phyloP scores from a whole-genome alignment of 257 asterid genomes.

The Forsythia viridissima region DNA sequence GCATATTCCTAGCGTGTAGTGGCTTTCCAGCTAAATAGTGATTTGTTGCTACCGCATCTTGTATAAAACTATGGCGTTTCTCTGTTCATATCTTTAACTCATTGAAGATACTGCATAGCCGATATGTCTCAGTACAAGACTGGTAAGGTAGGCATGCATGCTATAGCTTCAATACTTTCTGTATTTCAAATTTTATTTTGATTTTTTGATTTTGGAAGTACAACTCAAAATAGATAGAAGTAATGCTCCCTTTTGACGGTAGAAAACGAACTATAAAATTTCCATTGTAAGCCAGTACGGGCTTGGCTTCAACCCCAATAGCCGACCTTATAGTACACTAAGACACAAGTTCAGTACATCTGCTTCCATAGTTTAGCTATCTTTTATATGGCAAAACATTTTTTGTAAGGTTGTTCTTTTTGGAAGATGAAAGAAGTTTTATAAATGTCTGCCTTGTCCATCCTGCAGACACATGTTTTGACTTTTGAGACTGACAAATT shows the following conservation, averaged over 20 bases:
- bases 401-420: background rate
- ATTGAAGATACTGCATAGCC: slow-evolving; percentile 87
- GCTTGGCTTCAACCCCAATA: background rate
- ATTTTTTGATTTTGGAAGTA: background rate
- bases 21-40: slow-evolving; percentile 2
- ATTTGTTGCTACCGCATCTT: background rate
- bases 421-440: slow-evolving; percentile 18
- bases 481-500: slow-evolving; percentile 14
- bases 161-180: slow-evolving; percentile 12
- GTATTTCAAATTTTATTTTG: slow-evolving; percentile 6
- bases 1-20: background rate
- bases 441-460: slow-evolving; percentile 9
- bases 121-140: slow-evolving; percentile 95
- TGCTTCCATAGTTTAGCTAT: background rate
- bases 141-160: slow-evolving; percentile 68
- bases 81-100: slow-evolving; percentile 38
- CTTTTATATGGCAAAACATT: slow-evolving; percentile 1
- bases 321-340: slow-evolving; percentile 7
- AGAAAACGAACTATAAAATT: slow-evolving; percentile 8
- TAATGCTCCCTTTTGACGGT: slow-evolving; percentile 2
- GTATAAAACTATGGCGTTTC: background rate
- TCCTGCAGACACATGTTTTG: slow-evolving; percentile 4
- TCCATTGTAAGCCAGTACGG: background rate
- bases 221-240: background rate
- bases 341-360: background rate